Base-by-base conservation (phyloP, 208 protist genomes). In the Acanthamoeba castellanii region DNA sequence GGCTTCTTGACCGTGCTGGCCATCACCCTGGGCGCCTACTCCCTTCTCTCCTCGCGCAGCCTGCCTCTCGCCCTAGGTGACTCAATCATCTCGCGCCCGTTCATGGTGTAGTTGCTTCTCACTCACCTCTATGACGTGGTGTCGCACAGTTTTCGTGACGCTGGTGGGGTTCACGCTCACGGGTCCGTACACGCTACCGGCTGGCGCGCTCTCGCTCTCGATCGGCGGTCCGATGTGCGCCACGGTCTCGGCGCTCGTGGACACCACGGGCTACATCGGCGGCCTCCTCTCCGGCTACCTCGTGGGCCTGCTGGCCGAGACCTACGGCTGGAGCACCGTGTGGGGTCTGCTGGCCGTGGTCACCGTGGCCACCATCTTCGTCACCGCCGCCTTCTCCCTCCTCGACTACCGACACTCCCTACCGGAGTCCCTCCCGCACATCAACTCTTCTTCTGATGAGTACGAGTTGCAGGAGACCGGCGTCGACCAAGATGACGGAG, bases 131-230 rank as follows among this genome's bases (percentile, higher is more conserved):
- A 3, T 18, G 2, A 8, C 18, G 30, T 27, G 5, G 13, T 4
- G 68, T 6, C 64, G 8, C 4, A 9, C 66, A 92, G 87, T 50
- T 20, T 92, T 92, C 32, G 20, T 92, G 20, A n/a, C 87, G 0
- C 50, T 92, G 34, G 87, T 92, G 45, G 87, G 87, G 1, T 92
- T 92, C 66, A 92, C 87, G 37, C 87, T 92, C 37, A 92, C 87
- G 20, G 87, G 87, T 7, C 87, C 87, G 57, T 92, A 92, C 87
- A 92, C 87, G 34, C 61, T 92, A 22, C 87, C 87, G 22, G 59
- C 57, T 13, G 87, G 87, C 25, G 87, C 87, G 34, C 37, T 92
- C 22, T 68, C 87, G 57, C 66, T 92, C 25, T 32, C 59, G 14
- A 57, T 92, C n/a, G 87, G 87, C 27, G 87, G 87, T 1, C 57